Evolutionary conservation across 345 rosid species (phyloP).

Genomic region (Trapa bicornis): DNA sequence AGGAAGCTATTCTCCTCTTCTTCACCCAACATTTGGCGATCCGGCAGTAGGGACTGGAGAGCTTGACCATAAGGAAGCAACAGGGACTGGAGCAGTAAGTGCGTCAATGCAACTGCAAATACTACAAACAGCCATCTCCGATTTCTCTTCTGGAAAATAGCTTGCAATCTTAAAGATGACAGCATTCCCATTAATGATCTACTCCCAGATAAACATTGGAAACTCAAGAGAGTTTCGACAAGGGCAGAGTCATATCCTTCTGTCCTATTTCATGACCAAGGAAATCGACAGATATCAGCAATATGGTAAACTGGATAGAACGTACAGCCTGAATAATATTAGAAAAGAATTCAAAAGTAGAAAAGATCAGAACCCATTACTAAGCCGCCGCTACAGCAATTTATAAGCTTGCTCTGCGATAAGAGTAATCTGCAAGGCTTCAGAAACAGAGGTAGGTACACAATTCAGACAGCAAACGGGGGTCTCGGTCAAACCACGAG

Average conservation of each 20-base stretch:
- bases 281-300: background rate
- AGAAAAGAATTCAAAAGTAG: no score
- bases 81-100: conserved; percentile 47
- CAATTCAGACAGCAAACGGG: background rate
- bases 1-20: conserved; percentile 13
- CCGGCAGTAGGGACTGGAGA: conserved; percentile 43
- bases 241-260: background rate
- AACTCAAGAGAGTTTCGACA: background rate
- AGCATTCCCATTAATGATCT: conserved; percentile 22
- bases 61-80: conserved; percentile 60
- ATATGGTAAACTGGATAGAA: background rate
- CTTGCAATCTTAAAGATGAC: conserved; percentile 20
- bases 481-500: background rate
- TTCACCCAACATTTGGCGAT: conserved; percentile 4
- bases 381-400: background rate
- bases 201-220: background rate
- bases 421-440: background rate
- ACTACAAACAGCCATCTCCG: conserved; percentile 48
- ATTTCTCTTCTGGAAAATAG: conserved; percentile 25
- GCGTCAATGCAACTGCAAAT: conserved; percentile 37
- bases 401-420: background rate
- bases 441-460: background rate
- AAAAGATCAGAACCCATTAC: no score
- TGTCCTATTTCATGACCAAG: background rate
- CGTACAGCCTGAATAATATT: background rate